Conservation (phyloP, 2,329 filamentous ascomycete genomes). For the Fusarium papillatum region DNA sequence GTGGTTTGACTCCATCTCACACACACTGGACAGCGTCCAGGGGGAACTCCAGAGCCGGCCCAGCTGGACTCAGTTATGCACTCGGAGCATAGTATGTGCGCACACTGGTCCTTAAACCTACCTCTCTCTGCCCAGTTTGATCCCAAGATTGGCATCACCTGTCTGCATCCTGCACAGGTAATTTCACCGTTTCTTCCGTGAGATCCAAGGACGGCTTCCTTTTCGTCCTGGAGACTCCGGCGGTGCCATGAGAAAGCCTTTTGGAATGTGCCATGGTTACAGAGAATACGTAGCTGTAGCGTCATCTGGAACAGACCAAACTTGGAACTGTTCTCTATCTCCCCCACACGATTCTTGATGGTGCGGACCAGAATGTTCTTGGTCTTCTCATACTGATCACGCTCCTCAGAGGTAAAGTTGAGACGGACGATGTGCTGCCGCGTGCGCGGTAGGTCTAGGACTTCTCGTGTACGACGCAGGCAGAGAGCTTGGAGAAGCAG, state of each 20-base stretch:
- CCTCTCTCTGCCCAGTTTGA: neutral
- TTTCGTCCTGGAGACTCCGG: neutral
- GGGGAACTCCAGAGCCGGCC: neutral
- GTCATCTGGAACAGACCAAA: neutral
- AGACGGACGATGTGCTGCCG: neutral
- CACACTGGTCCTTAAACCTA: neutral
- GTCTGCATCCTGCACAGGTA: neutral
- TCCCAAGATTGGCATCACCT: neutral
- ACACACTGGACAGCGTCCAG: neutral
- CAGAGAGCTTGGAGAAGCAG: neutral
- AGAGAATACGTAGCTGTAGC: neutral
- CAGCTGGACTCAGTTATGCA: neutral
- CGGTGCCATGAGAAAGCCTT: neutral
- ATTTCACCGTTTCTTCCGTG: neutral
- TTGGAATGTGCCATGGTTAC: neutral
- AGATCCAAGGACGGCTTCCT: neutral
- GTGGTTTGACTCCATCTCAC: neutral
- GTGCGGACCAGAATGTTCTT: neutral
- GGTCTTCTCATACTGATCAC: neutral
- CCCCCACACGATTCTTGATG: neutral
- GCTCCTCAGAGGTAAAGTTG: neutral
- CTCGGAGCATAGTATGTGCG: neutral
- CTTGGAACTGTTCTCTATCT: constrained; percentile 1
- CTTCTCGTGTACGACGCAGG: neutral
- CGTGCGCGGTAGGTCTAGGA: neutral